These are phyloP conservation scores for Ophiostoma sp. DNA, from an alignment of 2,329 filamentous ascomycete genomes.

Conservation along the genomic window DNA sequence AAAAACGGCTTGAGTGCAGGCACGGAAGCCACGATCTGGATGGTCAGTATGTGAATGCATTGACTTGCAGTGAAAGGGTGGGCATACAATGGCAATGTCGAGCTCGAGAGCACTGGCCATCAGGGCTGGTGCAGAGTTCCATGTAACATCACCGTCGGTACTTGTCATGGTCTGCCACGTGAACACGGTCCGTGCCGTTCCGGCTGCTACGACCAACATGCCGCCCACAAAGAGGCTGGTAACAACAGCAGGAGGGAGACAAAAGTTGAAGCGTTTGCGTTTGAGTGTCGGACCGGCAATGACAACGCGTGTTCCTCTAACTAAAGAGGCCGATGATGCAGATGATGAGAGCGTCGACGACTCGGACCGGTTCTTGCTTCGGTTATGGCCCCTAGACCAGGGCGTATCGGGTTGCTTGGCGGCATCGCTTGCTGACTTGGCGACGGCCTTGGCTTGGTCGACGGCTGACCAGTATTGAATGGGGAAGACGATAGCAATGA, in stretches of 20 bases:
- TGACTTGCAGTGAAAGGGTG: too few species aligned
- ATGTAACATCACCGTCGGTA: background rate
- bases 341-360: background rate
- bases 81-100: background rate
- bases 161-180: slow-evolving; percentile 1
- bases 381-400: background rate
- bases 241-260: background rate
- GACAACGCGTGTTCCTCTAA: background rate
- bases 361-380: background rate
- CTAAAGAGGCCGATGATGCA: background rate
- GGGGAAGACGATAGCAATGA: background rate
- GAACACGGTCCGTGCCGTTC: background rate
- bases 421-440: background rate
- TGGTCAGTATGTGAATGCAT: background rate
- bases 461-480: background rate
- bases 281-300: background rate
- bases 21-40: background rate
- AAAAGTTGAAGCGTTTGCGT: background rate
- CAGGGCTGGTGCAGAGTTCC: background rate
- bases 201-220: background rate
- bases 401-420: background rate
- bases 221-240: background rate
- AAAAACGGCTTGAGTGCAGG: slow-evolving; percentile 7
- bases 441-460: background rate
- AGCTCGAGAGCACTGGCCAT: slow-evolving; percentile 6